These are phyloP conservation scores for Auriscalpium vulgare DNA, from an alignment of 768 basidiomycete species.

Conservation along the genomic window DNA sequence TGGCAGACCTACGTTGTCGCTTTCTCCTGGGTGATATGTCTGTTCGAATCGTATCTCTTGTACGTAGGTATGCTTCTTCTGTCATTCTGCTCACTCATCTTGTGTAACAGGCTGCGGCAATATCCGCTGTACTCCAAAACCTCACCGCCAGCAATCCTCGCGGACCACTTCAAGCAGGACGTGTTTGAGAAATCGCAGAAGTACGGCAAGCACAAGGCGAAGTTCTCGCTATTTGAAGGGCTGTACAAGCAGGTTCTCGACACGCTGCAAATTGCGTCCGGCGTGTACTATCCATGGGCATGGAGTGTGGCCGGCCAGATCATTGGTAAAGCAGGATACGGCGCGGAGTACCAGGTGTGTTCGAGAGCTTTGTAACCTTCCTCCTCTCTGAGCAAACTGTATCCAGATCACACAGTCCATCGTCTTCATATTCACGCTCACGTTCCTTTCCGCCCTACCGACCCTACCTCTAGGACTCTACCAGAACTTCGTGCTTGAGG, in stretches of 20 bases:
- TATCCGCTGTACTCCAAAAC: constrained; percentile 77
- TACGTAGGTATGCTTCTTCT: constrained; percentile 32
- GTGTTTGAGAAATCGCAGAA: constrained; percentile 85
- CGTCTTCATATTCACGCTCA: constrained; percentile 62
- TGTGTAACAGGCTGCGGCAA: constrained; percentile 51
- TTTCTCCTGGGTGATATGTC: constrained; percentile 69
- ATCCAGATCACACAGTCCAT: constrained; percentile 78
- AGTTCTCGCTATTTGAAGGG: constrained; percentile 67
- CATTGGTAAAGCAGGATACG: constrained; percentile 51
- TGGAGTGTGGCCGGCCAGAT: constrained; percentile 60
- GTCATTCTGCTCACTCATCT: not conserved
- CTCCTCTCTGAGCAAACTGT: not conserved
- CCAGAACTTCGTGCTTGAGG: constrained; percentile 89
- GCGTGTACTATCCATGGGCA: constrained; percentile 68
- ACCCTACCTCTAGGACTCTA: constrained; percentile 73
- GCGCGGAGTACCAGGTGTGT: constrained; percentile 64
- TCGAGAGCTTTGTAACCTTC: not conserved
- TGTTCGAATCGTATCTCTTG: constrained; percentile 86
- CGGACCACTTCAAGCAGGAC: constrained; percentile 54
- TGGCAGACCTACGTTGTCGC: constrained; percentile 79
- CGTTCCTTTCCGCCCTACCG: constrained; percentile 57
- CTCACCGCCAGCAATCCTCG: constrained; percentile 63
- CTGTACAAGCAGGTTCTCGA: constrained; percentile 69
- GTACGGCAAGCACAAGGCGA: constrained; percentile 88
- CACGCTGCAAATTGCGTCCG: constrained; percentile 62